Evolutionary conservation across 768 basidiomycete genomes (phyloP), one percentile per base, ranked within the genome.

Genomic region (Terana coerulea): DNA sequence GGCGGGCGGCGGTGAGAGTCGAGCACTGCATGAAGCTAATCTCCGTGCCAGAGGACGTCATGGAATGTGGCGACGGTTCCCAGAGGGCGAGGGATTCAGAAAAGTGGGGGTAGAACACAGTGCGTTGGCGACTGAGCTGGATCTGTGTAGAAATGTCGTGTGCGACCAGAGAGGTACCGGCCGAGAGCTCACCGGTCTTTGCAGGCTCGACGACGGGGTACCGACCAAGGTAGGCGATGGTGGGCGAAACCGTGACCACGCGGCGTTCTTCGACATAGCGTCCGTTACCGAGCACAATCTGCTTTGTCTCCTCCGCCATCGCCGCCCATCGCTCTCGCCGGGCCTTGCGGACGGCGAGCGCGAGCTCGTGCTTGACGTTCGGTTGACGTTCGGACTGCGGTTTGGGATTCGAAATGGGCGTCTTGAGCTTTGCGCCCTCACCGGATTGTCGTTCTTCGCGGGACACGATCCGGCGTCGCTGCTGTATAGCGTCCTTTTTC

Each of bases 61-160:
- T 30, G 10, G 46, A 12, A 57, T 61, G 62, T 6, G 34, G 35
- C 12, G 37, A 24, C 8, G 14, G 49, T 9, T 51, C 45, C 72
- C 72, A 74, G 33, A 56, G 57, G 40, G 72, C 72, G 35, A 73
- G 64, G 30, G 52, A 46, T 21, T 61, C 60, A 26, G 69, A 70
- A 43, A 58, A 70, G 54, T 74, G 73, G 11, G 72, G 69, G 46
- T 70, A 75, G 59, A 72, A 72, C 26, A 64, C 63, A 52, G 73
- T 72, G 33, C 65, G 65, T 51, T 74, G 70, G 12, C 60, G 60
- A 42, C 69, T 69, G 34, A 71, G 59, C 35, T 63, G 30, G 37
- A 75, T 66, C 54, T 70, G 65, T n/a, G 61, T 58, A 29, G 63
- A 60, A n/a, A 74, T 68, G 50, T 72, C 59, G 49, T 72, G 71